Evolutionary conservation across 257 asterid species (phyloP).

Genomic region (Rauvolfia tetraphylla): DNA sequence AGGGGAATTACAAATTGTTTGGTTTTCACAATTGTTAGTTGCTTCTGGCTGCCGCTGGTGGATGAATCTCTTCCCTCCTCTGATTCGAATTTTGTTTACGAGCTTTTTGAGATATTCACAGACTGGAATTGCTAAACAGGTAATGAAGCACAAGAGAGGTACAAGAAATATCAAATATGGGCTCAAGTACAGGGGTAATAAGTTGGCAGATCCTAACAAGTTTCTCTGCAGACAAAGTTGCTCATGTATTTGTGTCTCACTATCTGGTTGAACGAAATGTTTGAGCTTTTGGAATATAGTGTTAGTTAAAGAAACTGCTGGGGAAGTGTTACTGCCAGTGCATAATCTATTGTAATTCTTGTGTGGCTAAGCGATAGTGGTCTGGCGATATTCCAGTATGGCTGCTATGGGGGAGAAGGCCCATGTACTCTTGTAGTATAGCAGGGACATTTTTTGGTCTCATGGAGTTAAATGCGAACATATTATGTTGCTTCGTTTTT

Average conservation of each 20-base stretch:
- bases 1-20: not conserved
- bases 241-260: conserved; percentile 9
- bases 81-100: no score
- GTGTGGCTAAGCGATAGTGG: no score
- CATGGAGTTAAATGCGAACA: not conserved
- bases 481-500: no score
- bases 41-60: not conserved
- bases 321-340: not conserved
- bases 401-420: not conserved
- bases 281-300: not conserved
- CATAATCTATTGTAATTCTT: no score
- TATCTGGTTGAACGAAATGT: not conserved
- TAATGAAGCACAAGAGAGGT: not conserved
- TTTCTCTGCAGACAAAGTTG: not conserved
- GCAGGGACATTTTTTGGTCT: not conserved
- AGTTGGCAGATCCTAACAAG: not conserved
- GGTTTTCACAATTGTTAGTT: not conserved
- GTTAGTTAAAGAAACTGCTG: not conserved
- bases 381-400: no score
- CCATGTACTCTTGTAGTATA: not conserved
- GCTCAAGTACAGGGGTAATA: no score
- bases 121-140: conserved; percentile 15
- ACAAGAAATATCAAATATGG: not conserved
- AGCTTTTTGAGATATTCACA: no score
- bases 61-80: not conserved